Evolutionary conservation across 1,284 basidiomycete species (phyloP).

Genomic region (Ustanciosporium gigantosporum): DNA sequence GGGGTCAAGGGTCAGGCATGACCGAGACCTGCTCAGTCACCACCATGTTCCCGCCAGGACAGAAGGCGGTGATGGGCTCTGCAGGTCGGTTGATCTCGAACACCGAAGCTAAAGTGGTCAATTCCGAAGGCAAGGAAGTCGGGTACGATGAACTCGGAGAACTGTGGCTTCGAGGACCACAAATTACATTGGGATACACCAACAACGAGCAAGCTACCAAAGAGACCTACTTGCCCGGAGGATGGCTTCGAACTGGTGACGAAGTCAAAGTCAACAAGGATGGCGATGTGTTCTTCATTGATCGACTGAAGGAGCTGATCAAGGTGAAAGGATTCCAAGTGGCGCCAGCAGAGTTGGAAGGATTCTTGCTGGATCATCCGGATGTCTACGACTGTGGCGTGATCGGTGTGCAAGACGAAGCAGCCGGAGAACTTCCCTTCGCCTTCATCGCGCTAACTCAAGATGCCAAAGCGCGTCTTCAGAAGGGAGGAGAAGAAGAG

Average conservation of each 20-base stretch:
- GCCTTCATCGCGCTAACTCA: conserved; percentile 71
- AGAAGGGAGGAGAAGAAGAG: conserved; percentile 62
- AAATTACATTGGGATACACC: conserved; percentile 55
- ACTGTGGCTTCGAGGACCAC: conserved; percentile 55
- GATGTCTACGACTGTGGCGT: conserved; percentile 75
- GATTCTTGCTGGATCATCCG: conserved; percentile 72
- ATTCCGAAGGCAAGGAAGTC: conserved; percentile 48
- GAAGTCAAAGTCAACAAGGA: conserved; percentile 62
- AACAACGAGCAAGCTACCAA: conserved; percentile 52
- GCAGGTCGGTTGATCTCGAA: conserved; percentile 48
- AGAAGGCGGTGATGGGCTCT: conserved; percentile 54
- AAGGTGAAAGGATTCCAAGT: conserved; percentile 61
- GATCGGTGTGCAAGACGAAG: conserved; percentile 75
- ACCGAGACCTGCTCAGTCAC: conserved; percentile 55
- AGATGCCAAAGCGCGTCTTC: conserved; percentile 63
- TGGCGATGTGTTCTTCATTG: conserved; percentile 53
- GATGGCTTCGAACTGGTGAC: conserved; percentile 55
- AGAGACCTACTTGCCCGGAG: conserved; percentile 49
- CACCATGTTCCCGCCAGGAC: conserved; percentile 58
- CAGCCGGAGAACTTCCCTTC: conserved; percentile 75
- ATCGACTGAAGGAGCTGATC: conserved; percentile 59
- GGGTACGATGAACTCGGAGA: conserved; percentile 60
- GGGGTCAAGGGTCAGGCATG: conserved; percentile 54
- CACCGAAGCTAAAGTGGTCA: conserved; percentile 50
- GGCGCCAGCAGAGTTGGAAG: conserved; percentile 68